A percentile compares a stretch with the other conserved stretches of the same genome.
Conservation (phyloP, 371 early-diverging fungal genomes). For the Dichotomocladium elegans region DNA sequence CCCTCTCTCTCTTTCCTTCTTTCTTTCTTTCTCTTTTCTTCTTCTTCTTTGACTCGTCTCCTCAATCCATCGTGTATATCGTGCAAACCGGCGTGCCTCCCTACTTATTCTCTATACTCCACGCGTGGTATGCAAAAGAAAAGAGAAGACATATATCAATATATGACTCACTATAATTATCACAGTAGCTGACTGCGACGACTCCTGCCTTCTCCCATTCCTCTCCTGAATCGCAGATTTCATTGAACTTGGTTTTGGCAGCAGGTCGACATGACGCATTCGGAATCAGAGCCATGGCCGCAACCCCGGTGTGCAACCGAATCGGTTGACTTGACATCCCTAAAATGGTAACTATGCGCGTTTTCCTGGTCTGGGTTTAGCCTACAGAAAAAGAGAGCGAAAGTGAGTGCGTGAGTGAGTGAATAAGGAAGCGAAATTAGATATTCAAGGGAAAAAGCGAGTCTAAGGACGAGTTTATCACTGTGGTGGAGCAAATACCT, state of each 20-base stretch:
- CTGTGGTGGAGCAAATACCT: background rate
- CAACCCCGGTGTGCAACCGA: conserved; percentile 1
- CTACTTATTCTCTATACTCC: background rate
- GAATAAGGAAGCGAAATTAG: background rate
- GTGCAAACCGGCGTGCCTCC: background rate
- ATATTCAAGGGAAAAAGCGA: background rate
- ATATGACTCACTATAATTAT: background rate
- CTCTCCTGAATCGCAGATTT: background rate
- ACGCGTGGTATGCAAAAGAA: conserved; percentile 1
- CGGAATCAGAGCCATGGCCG: conserved; percentile 10
- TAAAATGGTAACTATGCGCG: conserved; percentile 12
- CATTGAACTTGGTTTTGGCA: background rate
- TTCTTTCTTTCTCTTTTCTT: conserved; percentile 3
- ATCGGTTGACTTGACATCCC: background rate
- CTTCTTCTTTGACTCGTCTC: background rate
- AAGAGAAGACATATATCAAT: too few species aligned
- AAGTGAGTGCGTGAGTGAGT: background rate
- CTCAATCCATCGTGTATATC: background rate
- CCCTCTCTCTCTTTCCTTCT: conserved; percentile 1
- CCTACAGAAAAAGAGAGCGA: background rate
- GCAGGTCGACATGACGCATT: conserved; percentile 5
- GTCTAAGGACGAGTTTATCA: background rate
- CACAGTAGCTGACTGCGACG: background rate
- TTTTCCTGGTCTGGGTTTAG: conserved; percentile 2
- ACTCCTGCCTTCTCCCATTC: background rate